Conservation (phyloP, 2,329 filamentous ascomycete species). For the Calonectria henricotiae region DNA sequence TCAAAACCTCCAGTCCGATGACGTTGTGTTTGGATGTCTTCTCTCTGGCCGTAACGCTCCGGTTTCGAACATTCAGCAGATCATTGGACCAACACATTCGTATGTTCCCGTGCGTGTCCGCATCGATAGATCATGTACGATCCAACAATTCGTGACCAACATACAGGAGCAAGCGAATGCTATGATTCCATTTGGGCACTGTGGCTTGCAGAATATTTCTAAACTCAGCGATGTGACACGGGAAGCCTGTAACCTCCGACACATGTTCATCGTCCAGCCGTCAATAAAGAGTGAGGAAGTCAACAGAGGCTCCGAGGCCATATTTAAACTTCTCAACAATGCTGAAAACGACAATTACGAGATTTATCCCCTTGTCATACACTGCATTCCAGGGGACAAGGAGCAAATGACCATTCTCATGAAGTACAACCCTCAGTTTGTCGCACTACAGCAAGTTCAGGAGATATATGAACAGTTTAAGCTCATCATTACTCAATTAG, state of each 20-base stretch:
- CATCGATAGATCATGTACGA: not conserved
- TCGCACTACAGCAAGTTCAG: not conserved
- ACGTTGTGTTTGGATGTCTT: constrained; percentile 10
- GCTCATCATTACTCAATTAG: constrained; percentile 2
- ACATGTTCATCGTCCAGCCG: constrained; percentile 27
- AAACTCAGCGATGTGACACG: not conserved
- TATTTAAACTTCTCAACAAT: constrained; percentile 37
- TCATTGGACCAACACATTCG: constrained; percentile 19
- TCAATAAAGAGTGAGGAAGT: not conserved
- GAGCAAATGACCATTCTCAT: not conserved
- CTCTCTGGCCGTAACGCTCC: constrained; percentile 24
- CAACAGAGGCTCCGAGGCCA: constrained; percentile 4
- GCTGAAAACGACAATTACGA: constrained; percentile 17
- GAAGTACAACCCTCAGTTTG: constrained; percentile 24
- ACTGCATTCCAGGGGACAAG: constrained; percentile 14
- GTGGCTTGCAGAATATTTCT: constrained; percentile 24
- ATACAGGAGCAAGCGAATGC: constrained; percentile 23
- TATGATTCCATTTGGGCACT: constrained; percentile 17
- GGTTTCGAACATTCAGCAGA: not conserved
- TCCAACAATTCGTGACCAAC: not conserved
- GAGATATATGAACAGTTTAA: not conserved
- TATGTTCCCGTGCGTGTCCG: constrained; percentile 21
- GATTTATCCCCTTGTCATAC: constrained; percentile 20
- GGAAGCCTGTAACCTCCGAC: constrained; percentile 20
- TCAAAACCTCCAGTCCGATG: constrained; percentile 37